Evolutionary conservation across 345 rosid species (phyloP), one percentile per base, ranked within the genome.

Genomic region (Chamaenerion angustifolium): DNA sequence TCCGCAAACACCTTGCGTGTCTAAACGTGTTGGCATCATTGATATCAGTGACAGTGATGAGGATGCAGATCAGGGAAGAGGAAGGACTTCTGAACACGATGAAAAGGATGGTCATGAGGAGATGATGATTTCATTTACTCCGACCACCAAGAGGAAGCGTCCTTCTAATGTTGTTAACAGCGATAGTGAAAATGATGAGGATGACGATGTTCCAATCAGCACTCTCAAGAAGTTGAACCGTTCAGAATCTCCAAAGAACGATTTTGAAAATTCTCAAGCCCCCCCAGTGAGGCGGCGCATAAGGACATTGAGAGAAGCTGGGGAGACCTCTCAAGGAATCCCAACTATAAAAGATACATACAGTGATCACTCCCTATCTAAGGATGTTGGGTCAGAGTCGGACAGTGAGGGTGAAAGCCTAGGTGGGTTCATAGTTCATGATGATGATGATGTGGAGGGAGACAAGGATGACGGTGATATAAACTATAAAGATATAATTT

Each of bases 131-230:
- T 51, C 49, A 15, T 35, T 55, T 57, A 11, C 42, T 43, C 9
- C 52, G 16, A 52, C 74, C 51, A 62, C 64, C 10, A 84, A 78
- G 56, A 80, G 80, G 71, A 88, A 67, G 64, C 74, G 68, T 46
- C 77, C 67, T 62, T 63, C 55, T 11, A 71, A 67, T 14, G 45
- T 82, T 57, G 65, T 88, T 19, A 61, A 66, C 15, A 84, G 82
- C 54, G 88, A 82, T 56, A 56, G 74, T 1, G 93, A 84, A 61
- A 62, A 71, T 56, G 79, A 72, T 12, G 75, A 72, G 19, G 75
- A 76, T 42, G 61, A 50, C 16, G 73, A 76, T 61, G 54, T 70
- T 44, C 83, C 82, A 1, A 73, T 82, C 54, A 56, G 62, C 10
- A 46, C 46, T 45, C 67, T 77, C 59, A 72, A 66, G 76, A 72